Conservation (phyloP, 345 rosid species). For the Salix exigua region DNA sequence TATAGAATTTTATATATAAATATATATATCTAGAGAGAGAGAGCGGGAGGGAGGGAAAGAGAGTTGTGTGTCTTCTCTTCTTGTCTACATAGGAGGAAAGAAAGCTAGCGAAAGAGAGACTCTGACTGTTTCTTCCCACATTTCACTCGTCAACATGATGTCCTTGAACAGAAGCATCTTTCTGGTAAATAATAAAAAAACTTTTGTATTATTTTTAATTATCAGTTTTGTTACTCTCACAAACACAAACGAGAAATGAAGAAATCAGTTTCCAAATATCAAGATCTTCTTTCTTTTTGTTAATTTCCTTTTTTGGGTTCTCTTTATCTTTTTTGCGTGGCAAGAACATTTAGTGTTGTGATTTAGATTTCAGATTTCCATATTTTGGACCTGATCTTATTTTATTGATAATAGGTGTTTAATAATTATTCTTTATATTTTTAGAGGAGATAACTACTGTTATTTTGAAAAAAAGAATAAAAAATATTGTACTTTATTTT, state of each 20-base stretch:
- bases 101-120: neutral
- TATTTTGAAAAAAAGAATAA: no score
- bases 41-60: neutral
- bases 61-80: neutral
- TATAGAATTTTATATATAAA: no score
- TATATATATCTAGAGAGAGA: neutral
- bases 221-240: no score
- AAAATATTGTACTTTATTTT: neutral
- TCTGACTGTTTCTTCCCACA: slow-evolving; percentile 4
- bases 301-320: neutral
- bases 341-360: neutral
- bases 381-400: neutral
- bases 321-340: neutral
- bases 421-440: neutral
- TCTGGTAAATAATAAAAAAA: slow-evolving; percentile 13
- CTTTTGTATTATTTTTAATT: neutral
- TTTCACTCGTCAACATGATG: slow-evolving; percentile 24
- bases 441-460: neutral
- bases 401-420: neutral
- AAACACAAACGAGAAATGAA: neutral
- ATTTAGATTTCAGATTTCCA: neutral
- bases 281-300: neutral
- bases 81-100: neutral
- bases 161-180: slow-evolving; percentile 17
- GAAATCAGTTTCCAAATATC: neutral